Evolutionary conservation across 2,329 filamentous ascomycete genomes (phyloP).

Genomic region (Nemania sp.): DNA sequence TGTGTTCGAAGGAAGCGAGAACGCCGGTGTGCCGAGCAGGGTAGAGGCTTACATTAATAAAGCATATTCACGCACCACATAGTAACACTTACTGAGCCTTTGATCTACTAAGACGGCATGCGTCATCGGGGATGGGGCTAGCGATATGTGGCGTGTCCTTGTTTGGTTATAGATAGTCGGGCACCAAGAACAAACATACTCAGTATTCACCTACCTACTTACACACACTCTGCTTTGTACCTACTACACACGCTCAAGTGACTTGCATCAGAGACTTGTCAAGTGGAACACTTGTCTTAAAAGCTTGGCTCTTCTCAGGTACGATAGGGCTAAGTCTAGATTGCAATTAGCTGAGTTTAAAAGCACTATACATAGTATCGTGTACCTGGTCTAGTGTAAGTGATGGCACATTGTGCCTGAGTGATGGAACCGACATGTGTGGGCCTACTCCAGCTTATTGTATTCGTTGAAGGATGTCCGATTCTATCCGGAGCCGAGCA

Average conservation of each 20-base stretch:
- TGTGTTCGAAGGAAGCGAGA: conserved; percentile 6
- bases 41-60: conserved; percentile 14
- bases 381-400: no score
- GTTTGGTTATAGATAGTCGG: conserved; percentile 24
- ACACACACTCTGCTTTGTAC: no score
- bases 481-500: background rate
- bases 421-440: conserved; percentile 1
- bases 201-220: no score
- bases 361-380: conserved; percentile 1
- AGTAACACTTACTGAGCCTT: conserved; percentile 7
- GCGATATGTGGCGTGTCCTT: conserved; percentile 28
- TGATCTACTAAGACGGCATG: conserved; percentile 25
- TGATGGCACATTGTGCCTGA: conserved; percentile 2
- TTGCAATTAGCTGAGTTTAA: background rate
- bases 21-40: conserved; percentile 7
- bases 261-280: no score
- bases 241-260: no score
- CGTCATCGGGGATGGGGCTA: conserved; percentile 36
- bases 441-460: background rate
- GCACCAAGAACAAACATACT: conserved; percentile 21
- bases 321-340: background rate
- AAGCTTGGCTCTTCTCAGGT: conserved; percentile 27
- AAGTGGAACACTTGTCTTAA: no score
- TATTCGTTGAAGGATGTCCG: background rate
- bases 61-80: conserved; percentile 26